phyloP scores from a whole-genome alignment of 352 stramenopile genomes.

The Globisporangium yorkense region DNA sequence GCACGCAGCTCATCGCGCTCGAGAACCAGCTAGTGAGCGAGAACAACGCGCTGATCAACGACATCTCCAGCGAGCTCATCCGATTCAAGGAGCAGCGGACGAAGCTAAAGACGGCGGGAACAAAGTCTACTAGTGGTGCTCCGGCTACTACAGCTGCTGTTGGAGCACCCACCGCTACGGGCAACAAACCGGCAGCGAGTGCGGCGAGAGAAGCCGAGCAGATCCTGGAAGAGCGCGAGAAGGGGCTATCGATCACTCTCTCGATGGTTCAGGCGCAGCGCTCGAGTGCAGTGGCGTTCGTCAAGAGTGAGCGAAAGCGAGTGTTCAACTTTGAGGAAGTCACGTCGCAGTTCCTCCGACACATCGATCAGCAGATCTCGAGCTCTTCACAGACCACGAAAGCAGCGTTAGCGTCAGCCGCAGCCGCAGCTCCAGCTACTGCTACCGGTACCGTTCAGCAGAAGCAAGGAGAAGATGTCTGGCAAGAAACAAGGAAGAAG shows the following conservation, averaged over 20 bases:
- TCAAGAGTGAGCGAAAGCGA: slow-evolving; percentile 56
- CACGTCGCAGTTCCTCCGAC: slow-evolving; percentile 41
- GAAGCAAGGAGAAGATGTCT: slow-evolving; percentile 15
- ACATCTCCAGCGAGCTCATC: slow-evolving; percentile 57
- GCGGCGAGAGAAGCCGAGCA: slow-evolving; percentile 54
- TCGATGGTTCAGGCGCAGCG: slow-evolving; percentile 60
- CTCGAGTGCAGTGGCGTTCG: slow-evolving; percentile 34
- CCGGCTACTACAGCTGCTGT: neutral
- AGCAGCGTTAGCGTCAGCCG: slow-evolving; percentile 9
- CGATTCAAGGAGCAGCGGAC: slow-evolving; percentile 44
- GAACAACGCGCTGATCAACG: slow-evolving; percentile 61
- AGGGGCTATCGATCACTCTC: slow-evolving; percentile 66
- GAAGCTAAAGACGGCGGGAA: slow-evolving; percentile 25
- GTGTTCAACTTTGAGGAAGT: slow-evolving; percentile 61
- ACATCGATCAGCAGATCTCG: slow-evolving; percentile 34
- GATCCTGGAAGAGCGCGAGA: slow-evolving; percentile 72
- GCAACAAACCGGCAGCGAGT: slow-evolving; percentile 7
- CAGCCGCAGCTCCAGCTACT: neutral
- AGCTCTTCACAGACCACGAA: neutral
- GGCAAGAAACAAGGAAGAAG: slow-evolving; percentile 29
- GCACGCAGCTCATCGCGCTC: slow-evolving; percentile 51
- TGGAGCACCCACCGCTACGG: neutral
- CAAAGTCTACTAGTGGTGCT: neutral
- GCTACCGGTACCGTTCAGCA: neutral
- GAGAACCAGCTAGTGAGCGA: slow-evolving; percentile 61